Evolutionary conservation across 225 moss, liverwort and hornwort species (phyloP).

Genomic region (Bryum argenteum): DNA sequence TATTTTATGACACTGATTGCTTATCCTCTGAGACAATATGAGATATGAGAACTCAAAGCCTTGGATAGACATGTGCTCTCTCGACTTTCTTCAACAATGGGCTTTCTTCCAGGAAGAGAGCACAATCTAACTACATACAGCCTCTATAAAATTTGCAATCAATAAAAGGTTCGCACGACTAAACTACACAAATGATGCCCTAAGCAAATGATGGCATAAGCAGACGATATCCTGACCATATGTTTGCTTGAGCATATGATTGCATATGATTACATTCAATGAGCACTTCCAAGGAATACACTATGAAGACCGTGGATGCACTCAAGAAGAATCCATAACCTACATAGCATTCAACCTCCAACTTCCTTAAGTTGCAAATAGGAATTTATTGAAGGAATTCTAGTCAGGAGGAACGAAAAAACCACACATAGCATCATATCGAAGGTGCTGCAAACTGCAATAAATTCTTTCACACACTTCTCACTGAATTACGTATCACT

Average conservation of each 20-base stretch:
- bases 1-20: not conserved
- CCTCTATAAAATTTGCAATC: slow-evolving; percentile 5
- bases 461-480: not conserved
- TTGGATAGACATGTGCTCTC: not conserved
- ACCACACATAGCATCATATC: not conserved
- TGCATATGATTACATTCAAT: too few species aligned
- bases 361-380: too few species aligned
- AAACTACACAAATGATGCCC: slow-evolving; percentile 1
- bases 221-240: too few species aligned
- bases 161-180: slow-evolving; percentile 1
- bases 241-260: too few species aligned
- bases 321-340: not conserved
- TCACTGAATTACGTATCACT: not conserved
- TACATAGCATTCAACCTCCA: not conserved
- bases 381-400: not conserved
- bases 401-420: not conserved
- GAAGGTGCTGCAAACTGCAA: not conserved
- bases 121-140: not conserved
- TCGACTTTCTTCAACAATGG: not conserved
- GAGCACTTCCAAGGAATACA: not conserved
- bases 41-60: not conserved
- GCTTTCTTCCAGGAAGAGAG: not conserved
- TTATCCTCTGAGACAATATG: not conserved
- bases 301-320: not conserved
- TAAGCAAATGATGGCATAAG: too few species aligned